phyloP scores from a whole-genome alignment of 2,329 filamentous ascomycete genomes.

The Thelonectria olida region DNA sequence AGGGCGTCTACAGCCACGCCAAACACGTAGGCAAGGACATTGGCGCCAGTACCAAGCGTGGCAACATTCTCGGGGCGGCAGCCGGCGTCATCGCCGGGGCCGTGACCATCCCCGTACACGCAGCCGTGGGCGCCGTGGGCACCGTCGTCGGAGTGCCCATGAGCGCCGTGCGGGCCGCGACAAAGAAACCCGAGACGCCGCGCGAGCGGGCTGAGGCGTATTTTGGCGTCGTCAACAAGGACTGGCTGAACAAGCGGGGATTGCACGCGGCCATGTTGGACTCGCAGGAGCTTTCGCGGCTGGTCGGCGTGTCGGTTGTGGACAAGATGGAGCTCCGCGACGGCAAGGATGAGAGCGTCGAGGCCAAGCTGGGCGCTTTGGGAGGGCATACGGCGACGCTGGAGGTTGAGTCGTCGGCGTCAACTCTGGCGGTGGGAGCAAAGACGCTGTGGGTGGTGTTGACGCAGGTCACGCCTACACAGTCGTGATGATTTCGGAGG shows the following conservation, averaged over 20 bases:
- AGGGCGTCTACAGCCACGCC: conserved; percentile 47
- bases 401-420: conserved; percentile 36
- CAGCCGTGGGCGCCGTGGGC: conserved; percentile 48
- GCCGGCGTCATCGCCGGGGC: conserved; percentile 47
- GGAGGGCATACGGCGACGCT: conserved; percentile 42
- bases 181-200: conserved; percentile 51
- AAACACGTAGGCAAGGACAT: conserved; percentile 50
- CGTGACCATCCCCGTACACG: conserved; percentile 50
- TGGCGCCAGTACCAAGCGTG: conserved; percentile 46
- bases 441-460: conserved; percentile 51
- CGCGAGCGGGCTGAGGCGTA: conserved; percentile 54
- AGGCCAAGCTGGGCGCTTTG: conserved; percentile 37
- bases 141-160: conserved; percentile 47
- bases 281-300: conserved; percentile 41
- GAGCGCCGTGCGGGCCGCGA: conserved; percentile 44
- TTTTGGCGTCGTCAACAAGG: conserved; percentile 50
- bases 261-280: conserved; percentile 50
- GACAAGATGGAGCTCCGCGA: conserved; percentile 51
- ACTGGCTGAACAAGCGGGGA: conserved; percentile 53
- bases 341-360: conserved; percentile 27
- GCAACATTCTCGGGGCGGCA: conserved; percentile 52
- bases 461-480: conserved; percentile 1
- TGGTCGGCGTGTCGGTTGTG: conserved; percentile 44
- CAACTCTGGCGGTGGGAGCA: conserved; percentile 35
- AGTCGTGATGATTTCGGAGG: neutral